Conservation (phyloP, 306 rosid species). For the Sophora flavescens region DNA sequence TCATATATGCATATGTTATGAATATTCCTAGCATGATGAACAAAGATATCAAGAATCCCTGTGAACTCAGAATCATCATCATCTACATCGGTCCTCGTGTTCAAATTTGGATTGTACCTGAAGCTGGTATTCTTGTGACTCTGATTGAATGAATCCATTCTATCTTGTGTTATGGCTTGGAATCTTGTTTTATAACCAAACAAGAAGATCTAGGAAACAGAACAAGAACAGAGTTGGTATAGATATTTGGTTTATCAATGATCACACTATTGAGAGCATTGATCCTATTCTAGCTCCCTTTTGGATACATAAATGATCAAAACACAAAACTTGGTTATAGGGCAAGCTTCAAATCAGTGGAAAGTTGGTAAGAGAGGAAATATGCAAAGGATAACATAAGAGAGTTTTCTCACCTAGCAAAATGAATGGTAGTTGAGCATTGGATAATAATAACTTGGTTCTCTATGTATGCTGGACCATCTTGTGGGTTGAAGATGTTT, state of each 20-base stretch:
- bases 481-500: constrained; percentile 25
- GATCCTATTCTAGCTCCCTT: not conserved
- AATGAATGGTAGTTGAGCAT: constrained; percentile 3
- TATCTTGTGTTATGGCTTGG: constrained; percentile 26
- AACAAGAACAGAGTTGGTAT: constrained; percentile 38
- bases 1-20: constrained; percentile 91
- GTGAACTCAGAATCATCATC: constrained; percentile 58
- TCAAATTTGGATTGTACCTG: constrained; percentile 65
- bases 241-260: constrained; percentile 36
- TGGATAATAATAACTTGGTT: constrained; percentile 3
- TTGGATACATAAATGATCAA: not conserved
- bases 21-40: constrained; percentile 85
- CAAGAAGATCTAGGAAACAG: constrained; percentile 36
- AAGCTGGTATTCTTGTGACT: constrained; percentile 56
- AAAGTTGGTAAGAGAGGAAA: not conserved
- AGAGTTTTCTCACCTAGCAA: constrained; percentile 23
- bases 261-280: constrained; percentile 4
- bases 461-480: not conserved
- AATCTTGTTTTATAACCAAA: not conserved
- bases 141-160: constrained; percentile 78
- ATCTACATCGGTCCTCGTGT: constrained; percentile 38
- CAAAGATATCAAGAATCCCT: constrained; percentile 75
- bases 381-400: not conserved
- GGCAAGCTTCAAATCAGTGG: not conserved
- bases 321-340: not conserved